Evolutionary conservation across 202 grass and related monocot species (phyloP).

Genomic region (Eragrostis tef): DNA sequence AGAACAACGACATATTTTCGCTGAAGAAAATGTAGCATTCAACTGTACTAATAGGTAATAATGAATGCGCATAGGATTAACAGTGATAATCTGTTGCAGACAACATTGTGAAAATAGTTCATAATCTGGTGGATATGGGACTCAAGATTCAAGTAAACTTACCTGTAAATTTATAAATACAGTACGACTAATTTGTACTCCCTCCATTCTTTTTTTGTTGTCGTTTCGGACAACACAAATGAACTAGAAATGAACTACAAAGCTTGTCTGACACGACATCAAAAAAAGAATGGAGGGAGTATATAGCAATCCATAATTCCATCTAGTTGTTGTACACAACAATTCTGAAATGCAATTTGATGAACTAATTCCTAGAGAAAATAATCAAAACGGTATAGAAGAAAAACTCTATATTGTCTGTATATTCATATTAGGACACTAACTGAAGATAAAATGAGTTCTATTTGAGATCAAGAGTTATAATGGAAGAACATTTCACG

Average conservation of each 20-base stretch:
- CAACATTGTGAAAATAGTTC: neutral
- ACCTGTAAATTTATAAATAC: too few species aligned
- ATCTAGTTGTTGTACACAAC: neutral
- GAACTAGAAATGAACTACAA: too few species aligned
- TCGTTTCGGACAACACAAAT: too few species aligned
- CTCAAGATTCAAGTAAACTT: neutral
- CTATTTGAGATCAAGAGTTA: slow-evolving; percentile 30
- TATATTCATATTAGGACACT: slow-evolving; percentile 32
- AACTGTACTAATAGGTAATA: neutral
- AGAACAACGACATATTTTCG: neutral
- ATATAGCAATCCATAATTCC: too few species aligned
- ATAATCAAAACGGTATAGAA: slow-evolving; percentile 32
- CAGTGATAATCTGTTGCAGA: neutral
- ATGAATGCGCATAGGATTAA: neutral
- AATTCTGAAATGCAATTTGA: neutral
- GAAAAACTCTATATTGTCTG: neutral
- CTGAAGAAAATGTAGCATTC: slow-evolving; percentile 17
- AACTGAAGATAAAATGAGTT: neutral
- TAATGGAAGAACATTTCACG: neutral
- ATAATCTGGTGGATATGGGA: neutral
- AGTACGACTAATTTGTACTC: too few species aligned
- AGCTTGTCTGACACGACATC: too few species aligned
- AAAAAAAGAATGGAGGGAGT: too few species aligned
- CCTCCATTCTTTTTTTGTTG: too few species aligned
- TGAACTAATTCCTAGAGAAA: slow-evolving; percentile 9